These are phyloP conservation scores for Beauveria scarabaeidicola DNA, from an alignment of 2,329 filamentous ascomycete species.

Conservation along the genomic window DNA sequence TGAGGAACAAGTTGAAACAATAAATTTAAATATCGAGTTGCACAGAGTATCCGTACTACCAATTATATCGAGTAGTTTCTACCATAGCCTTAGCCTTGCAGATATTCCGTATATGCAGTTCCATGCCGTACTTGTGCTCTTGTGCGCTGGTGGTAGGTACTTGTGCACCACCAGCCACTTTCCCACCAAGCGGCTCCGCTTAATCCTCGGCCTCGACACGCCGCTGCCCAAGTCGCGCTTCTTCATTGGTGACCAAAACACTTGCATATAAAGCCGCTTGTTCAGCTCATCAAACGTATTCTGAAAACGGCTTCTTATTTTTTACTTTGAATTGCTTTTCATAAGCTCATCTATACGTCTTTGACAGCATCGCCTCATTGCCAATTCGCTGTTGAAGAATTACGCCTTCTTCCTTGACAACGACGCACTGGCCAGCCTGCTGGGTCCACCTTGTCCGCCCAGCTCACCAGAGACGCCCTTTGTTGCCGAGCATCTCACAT, in stretches of 20 bases:
- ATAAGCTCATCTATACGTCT: neutral
- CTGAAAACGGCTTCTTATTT: neutral
- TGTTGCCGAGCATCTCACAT: slow-evolving; percentile 15
- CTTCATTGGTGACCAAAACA: slow-evolving; percentile 11
- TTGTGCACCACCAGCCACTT: neutral
- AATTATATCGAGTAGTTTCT: neutral
- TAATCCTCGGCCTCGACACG: slow-evolving; percentile 15
- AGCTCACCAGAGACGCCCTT: slow-evolving; percentile 19
- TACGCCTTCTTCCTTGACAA: neutral
- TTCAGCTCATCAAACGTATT: neutral
- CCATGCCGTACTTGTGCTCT: neutral
- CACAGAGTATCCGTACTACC: neutral
- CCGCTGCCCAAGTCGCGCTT: slow-evolving; percentile 11
- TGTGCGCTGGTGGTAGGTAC: neutral
- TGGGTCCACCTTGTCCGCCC: slow-evolving; percentile 2
- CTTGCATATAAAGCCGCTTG: neutral
- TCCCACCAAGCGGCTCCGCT: slow-evolving; percentile 10
- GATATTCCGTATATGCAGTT: neutral
- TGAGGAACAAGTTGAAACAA: neutral
- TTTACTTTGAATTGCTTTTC: neutral
- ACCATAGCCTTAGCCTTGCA: neutral
- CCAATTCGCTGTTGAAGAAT: neutral
- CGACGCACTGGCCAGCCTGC: neutral
- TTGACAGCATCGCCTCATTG: neutral
- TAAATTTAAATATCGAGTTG: neutral